A percentile compares a stretch with the other conserved stretches of the same genome.
These are phyloP conservation scores for Falciphora oryzae DNA, from an alignment of 2,329 filamentous ascomycete genomes.

Conservation along the genomic window DNA sequence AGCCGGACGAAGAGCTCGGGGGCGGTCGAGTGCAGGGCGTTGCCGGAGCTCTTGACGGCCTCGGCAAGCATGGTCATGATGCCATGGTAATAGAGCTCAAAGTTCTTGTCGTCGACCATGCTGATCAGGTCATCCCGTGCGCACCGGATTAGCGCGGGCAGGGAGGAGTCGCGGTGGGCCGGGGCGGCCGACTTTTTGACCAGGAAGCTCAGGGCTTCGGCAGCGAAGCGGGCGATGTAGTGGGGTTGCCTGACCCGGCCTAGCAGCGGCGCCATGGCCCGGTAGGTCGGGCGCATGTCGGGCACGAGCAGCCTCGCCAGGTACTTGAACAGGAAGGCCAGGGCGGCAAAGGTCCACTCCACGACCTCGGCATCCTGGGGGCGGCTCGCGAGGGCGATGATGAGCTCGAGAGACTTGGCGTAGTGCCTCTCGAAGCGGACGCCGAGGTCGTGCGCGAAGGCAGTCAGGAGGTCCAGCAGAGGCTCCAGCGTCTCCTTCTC, in stretches of 20 bases:
- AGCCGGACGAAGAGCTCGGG: conserved; percentile 47
- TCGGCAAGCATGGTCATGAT: conserved; percentile 91
- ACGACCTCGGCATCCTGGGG: conserved; percentile 81
- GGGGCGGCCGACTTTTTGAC: conserved; percentile 80
- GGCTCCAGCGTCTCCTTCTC: conserved; percentile 81
- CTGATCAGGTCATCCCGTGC: conserved; percentile 62
- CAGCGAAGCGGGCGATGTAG: conserved; percentile 86
- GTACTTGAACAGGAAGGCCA: conserved; percentile 97
- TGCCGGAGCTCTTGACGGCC: conserved; percentile 60
- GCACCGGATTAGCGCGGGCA: conserved; percentile 66
- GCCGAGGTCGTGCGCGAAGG: conserved; percentile 92
- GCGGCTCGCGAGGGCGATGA: conserved; percentile 72
- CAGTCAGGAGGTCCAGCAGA: conserved; percentile 78
- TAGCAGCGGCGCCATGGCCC: conserved; percentile 76
- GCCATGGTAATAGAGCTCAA: conserved; percentile 72
- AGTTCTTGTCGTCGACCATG: conserved; percentile 48
- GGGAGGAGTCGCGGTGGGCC: conserved; percentile 60
- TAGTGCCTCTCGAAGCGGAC: conserved; percentile 86
- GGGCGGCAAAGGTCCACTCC: conserved; percentile 91
- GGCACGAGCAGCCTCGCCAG: conserved; percentile 81
- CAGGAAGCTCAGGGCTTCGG: conserved; percentile 90
- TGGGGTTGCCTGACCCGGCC: conserved; percentile 77
- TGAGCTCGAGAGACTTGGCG: conserved; percentile 63
- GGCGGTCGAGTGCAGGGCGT: conserved; percentile 54
- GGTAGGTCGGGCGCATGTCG: conserved; percentile 77